Evolutionary conservation across 306 rosid species (phyloP).

Genomic region (Sophora flavescens): DNA sequence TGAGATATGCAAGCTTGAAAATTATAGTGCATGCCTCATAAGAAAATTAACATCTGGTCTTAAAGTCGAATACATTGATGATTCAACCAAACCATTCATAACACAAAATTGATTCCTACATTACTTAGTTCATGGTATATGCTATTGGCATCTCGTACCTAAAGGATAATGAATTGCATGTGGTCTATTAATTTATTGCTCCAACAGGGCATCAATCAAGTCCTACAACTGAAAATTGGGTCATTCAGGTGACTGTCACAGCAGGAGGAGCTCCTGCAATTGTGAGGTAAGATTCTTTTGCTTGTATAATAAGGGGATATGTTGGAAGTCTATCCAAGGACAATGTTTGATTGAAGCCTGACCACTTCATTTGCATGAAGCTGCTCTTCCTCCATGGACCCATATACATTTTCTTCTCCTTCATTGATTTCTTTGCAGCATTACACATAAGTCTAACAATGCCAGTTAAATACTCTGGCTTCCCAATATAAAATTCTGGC

Average conservation of each 20-base stretch:
- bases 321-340: background rate
- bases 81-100: constrained; percentile 3
- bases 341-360: constrained; percentile 41
- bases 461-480: constrained; percentile 50
- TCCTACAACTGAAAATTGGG: constrained; percentile 34
- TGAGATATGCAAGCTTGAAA: background rate
- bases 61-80: background rate
- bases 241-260: constrained; percentile 51
- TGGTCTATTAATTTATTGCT: constrained; percentile 11
- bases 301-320: constrained; percentile 10
- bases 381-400: constrained; percentile 71
- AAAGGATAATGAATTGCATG: background rate
- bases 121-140: background rate
- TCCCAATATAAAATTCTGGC: constrained; percentile 57
- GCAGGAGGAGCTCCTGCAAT: constrained; percentile 47
- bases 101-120: constrained; percentile 6
- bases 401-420: constrained; percentile 68
- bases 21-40: background rate
- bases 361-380: constrained; percentile 83
- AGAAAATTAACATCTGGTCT: background rate
- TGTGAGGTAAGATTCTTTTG: constrained; percentile 39
- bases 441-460: constrained; percentile 58
- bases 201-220: constrained; percentile 1
- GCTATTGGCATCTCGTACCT: constrained; percentile 35
- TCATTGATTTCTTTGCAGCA: constrained; percentile 75